Evolutionary conservation across 2,329 filamentous ascomycete genomes (phyloP), one percentile per base, ranked within the genome.

Genomic region (Alternaria ventricosa): DNA sequence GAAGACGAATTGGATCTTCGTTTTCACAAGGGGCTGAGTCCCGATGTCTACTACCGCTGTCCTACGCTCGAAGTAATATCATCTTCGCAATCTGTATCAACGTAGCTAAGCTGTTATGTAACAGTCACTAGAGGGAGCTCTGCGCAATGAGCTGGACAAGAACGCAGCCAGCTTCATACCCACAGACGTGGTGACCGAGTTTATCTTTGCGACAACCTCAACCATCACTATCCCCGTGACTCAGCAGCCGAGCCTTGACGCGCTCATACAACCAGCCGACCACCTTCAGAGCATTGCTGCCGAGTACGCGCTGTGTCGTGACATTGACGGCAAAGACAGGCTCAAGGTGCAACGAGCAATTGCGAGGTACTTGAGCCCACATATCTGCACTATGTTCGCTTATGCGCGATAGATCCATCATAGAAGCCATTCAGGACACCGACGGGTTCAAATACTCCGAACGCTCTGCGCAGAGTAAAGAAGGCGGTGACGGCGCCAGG

Each of bases 401-500:
- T 36, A 69, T 28, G 51, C 51, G 20, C 18, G 27, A 23, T 41
- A 73, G 71, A 25, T 74, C 69, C 11, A 76, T 80, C 28, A 64
- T 79, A 23, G 69, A 72, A 44, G 64, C 72, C 8, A 71, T 80
- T 44, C 71, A 76, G 46, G 67, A 66, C 2, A 73, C 73, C 6
- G 78, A 80, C 60, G 73, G 74, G 1, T 80, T 78, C 69, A 73
- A 67, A 22, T 80, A 80, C 62, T 62, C 64, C 11, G 77, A 80
- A 57, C 73, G 76, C 27, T 71, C 73, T 27, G 75, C 72, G 4
- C 64, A 65, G 25, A 77, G 73, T 25, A 79, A 67, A 47, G 72
- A 72, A 9, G 69, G 71, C 15, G 66, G 64, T 7, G 76, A 79
- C 60, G 77, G 78, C 10, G 59, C 64, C 23, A 71, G 76, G 4